phyloP scores from a whole-genome alignment of 129 eudicot genomes.

The Escallonia rubra region DNA sequence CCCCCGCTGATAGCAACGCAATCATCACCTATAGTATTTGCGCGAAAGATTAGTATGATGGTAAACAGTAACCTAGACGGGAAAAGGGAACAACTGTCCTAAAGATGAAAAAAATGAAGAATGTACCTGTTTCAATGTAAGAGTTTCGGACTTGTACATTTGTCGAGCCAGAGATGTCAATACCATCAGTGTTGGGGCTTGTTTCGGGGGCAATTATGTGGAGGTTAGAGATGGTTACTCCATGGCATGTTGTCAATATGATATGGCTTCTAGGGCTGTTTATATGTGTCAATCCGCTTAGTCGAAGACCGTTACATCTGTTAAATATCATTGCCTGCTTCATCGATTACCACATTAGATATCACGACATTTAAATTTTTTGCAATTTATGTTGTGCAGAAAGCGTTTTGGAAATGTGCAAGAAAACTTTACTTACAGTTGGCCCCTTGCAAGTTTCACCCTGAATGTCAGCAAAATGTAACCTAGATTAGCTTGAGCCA shows the following conservation, averaged over 20 bases:
- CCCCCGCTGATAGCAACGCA: conserved; percentile 70
- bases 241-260: conserved; percentile 33
- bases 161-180: conserved; percentile 41
- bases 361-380: too few species aligned
- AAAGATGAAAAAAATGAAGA: neutral
- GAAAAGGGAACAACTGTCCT: too few species aligned
- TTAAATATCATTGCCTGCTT: conserved; percentile 50
- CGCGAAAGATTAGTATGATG: too few species aligned
- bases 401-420: too few species aligned
- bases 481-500: too few species aligned
- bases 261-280: conserved; percentile 65
- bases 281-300: conserved; percentile 40
- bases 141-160: conserved; percentile 47
- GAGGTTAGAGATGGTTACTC: conserved; percentile 40
- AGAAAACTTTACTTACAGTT: conserved; percentile 41
- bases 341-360: neutral
- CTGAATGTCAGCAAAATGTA: conserved; percentile 21
- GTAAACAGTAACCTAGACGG: too few species aligned
- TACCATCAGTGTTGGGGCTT: conserved; percentile 79
- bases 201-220: conserved; percentile 53
- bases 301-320: conserved; percentile 50
- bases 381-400: too few species aligned
- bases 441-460: conserved; percentile 57
- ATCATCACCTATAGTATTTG: conserved; percentile 54
- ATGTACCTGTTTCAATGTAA: conserved; percentile 58